phyloP scores from a whole-genome alignment of 176 grass and related monocot genomes.

The Eragrostis curvula region DNA sequence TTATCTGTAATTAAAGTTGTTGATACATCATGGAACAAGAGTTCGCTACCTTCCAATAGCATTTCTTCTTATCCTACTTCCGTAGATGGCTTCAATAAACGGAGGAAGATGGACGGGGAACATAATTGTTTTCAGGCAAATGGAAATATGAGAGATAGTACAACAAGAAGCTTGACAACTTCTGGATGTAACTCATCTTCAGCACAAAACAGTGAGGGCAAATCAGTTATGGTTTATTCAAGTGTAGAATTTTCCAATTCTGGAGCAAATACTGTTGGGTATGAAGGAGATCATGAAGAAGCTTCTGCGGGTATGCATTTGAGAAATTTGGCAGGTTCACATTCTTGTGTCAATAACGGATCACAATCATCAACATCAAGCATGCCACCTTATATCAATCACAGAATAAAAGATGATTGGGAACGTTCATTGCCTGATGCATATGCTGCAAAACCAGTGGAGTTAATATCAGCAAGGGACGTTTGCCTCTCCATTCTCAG shows the following conservation, averaged over 20 bases:
- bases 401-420: conserved; percentile 31
- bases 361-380: conserved; percentile 38
- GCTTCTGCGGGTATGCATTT: neutral
- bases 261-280: conserved; percentile 5
- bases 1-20: conserved; percentile 24
- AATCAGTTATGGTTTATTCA: conserved; percentile 6
- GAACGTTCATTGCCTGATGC: conserved; percentile 53
- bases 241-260: conserved; percentile 21
- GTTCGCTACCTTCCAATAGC: neutral
- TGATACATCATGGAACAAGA: conserved; percentile 36
- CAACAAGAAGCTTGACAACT: conserved; percentile 10
- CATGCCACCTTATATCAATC: conserved; percentile 31
- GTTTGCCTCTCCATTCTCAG: conserved; percentile 64
- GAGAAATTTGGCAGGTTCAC: conserved; percentile 11
- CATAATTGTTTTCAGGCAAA: conserved; percentile 26
- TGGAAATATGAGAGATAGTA: conserved; percentile 34
- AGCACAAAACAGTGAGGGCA: conserved; percentile 1
- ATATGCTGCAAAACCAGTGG: conserved; percentile 35
- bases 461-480: conserved; percentile 47
- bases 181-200: conserved; percentile 32
- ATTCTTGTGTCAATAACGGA: conserved; percentile 34
- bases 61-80: conserved; percentile 21
- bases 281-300: conserved; percentile 12
- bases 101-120: conserved; percentile 43
- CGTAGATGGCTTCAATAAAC: conserved; percentile 49